Conservation (phyloP, 2,329 filamentous ascomycete genomes). For the Talaromyces pinophilus region DNA sequence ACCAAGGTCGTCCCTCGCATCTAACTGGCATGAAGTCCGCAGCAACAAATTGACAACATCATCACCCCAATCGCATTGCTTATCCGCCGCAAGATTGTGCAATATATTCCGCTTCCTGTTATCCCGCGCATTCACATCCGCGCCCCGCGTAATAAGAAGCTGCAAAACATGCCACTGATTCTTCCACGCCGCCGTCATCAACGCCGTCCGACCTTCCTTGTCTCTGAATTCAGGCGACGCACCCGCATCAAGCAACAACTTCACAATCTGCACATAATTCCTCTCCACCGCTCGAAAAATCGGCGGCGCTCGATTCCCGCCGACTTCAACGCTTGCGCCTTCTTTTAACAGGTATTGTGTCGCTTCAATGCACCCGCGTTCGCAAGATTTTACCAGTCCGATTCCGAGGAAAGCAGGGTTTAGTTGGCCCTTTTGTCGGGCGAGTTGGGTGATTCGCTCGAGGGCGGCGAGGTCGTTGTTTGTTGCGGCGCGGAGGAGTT, state of each 20-base stretch:
- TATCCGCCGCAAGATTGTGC: slow-evolving; percentile 50
- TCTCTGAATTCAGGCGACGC: slow-evolving; percentile 42
- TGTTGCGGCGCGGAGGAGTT: slow-evolving; percentile 44
- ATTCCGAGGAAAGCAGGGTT: slow-evolving; percentile 43
- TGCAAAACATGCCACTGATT: slow-evolving; percentile 44
- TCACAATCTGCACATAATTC: slow-evolving; percentile 47
- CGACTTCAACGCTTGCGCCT: slow-evolving; percentile 42
- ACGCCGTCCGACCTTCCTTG: slow-evolving; percentile 47
- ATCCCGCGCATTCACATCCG: slow-evolving; percentile 40
- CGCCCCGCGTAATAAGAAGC: slow-evolving; percentile 39
- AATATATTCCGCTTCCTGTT: slow-evolving; percentile 36
- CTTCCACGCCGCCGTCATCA: slow-evolving; percentile 49
- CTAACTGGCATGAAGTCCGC: slow-evolving; percentile 42
- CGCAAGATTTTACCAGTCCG: slow-evolving; percentile 44
- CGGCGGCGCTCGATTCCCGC: slow-evolving; percentile 35
- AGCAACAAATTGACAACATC: slow-evolving; percentile 48
- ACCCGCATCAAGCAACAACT: slow-evolving; percentile 44
- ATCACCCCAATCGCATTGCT: slow-evolving; percentile 51
- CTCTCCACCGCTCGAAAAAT: slow-evolving; percentile 43
- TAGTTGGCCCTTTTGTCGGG: slow-evolving; percentile 39
- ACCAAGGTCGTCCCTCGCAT: slow-evolving; percentile 49
- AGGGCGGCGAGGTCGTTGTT: slow-evolving; percentile 40
- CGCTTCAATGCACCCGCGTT: slow-evolving; percentile 38
- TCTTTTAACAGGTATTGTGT: slow-evolving; percentile 40
- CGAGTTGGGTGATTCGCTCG: slow-evolving; percentile 34